phyloP scores from a whole-genome alignment of 1,139 yeast genomes.

The Yamadazyma diospyri region DNA sequence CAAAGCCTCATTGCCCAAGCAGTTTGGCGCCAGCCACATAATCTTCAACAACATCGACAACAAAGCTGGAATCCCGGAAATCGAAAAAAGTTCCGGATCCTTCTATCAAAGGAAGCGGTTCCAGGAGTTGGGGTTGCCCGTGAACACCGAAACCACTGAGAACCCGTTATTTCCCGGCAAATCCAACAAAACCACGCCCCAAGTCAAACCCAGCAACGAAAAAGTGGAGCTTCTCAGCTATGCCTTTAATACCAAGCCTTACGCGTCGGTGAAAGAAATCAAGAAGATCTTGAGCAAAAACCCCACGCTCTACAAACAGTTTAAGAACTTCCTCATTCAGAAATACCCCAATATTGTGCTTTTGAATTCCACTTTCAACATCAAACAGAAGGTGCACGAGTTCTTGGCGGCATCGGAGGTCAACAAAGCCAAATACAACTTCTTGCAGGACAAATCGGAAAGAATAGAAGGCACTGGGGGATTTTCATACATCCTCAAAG shows the following conservation, averaged over 20 bases:
- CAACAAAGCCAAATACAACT: constrained; percentile 7
- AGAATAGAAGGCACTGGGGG: constrained; percentile 69
- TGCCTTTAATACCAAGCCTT: constrained; percentile 30
- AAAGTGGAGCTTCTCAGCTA: constrained; percentile 17
- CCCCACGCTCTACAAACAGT: constrained; percentile 30
- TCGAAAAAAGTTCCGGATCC: constrained; percentile 41
- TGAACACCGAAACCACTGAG: constrained; percentile 28
- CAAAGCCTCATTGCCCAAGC: constrained; percentile 42
- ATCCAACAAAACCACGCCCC: constrained; percentile 16
- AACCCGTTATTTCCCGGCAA: constrained; percentile 34
- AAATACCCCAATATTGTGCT: constrained; percentile 34
- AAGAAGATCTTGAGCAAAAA: constrained; percentile 27
- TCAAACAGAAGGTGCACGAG: constrained; percentile 23
- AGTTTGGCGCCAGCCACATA: constrained; percentile 40
- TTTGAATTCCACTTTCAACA: constrained; percentile 17
- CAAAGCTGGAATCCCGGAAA: constrained; percentile 44
- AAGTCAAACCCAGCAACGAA: constrained; percentile 14
- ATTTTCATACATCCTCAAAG: constrained; percentile 65
- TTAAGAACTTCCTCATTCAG: constrained; percentile 31
- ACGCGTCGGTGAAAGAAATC: constrained; percentile 26
- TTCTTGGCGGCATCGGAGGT: constrained; percentile 19
- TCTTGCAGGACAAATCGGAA: constrained; percentile 8
- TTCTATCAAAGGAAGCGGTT: constrained; percentile 39
- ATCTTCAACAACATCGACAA: constrained; percentile 46
- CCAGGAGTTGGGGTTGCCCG: constrained; percentile 40